A percentile compares a stretch with the other conserved stretches of the same genome.
Conservation (phyloP, 2,329 filamentous ascomycete species). For the Penicillium carneum region DNA sequence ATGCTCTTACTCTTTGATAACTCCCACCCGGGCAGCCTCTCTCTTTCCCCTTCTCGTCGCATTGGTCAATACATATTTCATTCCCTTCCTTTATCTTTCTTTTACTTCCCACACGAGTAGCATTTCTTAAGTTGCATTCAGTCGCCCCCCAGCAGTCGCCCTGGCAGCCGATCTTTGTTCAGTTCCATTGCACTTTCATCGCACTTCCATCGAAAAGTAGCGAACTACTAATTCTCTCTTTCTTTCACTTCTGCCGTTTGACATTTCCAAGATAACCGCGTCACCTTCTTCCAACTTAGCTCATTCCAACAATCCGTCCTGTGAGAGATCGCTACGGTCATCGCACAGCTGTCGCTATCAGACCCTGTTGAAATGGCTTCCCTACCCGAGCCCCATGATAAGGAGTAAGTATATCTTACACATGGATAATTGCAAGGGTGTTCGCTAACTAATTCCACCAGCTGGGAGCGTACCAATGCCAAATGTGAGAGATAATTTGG, state of each 20-base stretch:
- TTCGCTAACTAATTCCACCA: neutral
- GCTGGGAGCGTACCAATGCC: constrained; percentile 13
- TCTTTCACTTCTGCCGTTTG: neutral
- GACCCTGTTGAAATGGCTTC: neutral
- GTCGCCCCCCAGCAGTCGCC: neutral
- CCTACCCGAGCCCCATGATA: neutral
- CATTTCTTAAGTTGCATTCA: neutral
- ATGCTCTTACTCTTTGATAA: neutral
- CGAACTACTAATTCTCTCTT: neutral
- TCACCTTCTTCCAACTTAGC: neutral
- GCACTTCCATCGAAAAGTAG: too few relatives aligned
- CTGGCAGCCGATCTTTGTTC: too few relatives aligned
- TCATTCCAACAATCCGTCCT: neutral
- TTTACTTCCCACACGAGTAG: neutral
- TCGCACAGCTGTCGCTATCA: neutral
- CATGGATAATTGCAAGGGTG: neutral
- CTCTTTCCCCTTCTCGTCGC: neutral
- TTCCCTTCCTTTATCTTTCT: neutral
- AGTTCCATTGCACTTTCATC: neutral
- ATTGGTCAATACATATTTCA: neutral
- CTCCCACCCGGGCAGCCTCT: too few relatives aligned
- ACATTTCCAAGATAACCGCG: neutral
- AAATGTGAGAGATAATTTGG: neutral
- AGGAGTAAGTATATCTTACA: neutral
- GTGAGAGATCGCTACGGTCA: neutral